Base-by-base conservation (phyloP, 192 early-diverging fungal species). In the Ramicandelaber brevisporus region DNA sequence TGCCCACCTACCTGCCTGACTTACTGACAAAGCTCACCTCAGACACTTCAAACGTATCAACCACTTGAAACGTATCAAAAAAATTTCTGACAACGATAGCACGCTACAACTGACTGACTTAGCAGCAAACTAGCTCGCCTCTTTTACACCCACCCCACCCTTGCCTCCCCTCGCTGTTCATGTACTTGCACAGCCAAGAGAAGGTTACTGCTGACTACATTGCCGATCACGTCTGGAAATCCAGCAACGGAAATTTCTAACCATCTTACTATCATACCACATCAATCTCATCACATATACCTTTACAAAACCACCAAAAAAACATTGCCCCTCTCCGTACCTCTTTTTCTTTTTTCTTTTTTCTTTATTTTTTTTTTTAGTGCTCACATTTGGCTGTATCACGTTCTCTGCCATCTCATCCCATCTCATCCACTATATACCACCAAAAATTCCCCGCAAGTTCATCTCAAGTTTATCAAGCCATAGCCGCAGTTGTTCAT, bases 161-260 rank as follows among this genome's bases (percentile, higher is more conserved):
- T n/a, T n/a, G n/a, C n/a, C n/a, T n/a, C n/a, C n/a, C n/a, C n/a
- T n/a, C n/a, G n/a, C 8, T 20, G 17, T 43, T 26, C 36, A 75
- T 75, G 72, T 80, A 80, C 57, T 46, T 56, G 33, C 83, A 87
- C 76, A 62, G 63, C 36, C 59, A 55, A 41, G 83, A 87, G 65
- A 78, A 63, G 50, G 70, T 70, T 55, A 74, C 71, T 42, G 61
- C 74, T 48, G 79, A 88, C 63, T 88, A 88, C 59, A 71, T 82
- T 54, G 63, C 72, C 55, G 79, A 88, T 54, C 79, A 82, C 56
- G 43, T 50, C 31, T 53, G 45, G 38, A 50, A 33, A 30, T 39
- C 50, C 22, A 31, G 38, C 34, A 32, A 33, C 57, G 56, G 42
- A n/a, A n/a, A n/a, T 58, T 29, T 53, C 36, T 49, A 48, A 53